A percentile compares a stretch with the other conserved stretches of the same genome.
Conservation (phyloP, 345 rosid genomes). For the Pugionium cornutum region DNA sequence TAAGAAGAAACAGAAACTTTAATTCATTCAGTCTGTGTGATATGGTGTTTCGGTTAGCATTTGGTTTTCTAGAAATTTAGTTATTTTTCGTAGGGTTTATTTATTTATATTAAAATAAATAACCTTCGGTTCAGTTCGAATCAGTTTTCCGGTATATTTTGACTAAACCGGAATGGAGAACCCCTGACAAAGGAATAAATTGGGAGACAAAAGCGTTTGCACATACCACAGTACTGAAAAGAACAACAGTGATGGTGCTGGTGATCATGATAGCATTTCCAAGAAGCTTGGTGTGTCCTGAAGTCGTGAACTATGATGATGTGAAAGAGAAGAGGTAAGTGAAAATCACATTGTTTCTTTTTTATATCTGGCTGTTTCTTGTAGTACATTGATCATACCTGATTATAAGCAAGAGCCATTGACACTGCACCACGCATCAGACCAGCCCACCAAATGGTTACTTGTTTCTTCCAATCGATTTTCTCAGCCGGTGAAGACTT, state of each 20-base stretch:
- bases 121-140: not conserved
- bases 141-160: not conserved
- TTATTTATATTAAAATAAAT: too few species aligned
- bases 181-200: not conserved
- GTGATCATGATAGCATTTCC: slow-evolving; percentile 91
- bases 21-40: too few species aligned
- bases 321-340: slow-evolving; percentile 4
- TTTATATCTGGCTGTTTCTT: not conserved
- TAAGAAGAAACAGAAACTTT: too few species aligned
- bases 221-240: slow-evolving; percentile 90
- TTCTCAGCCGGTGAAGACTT: slow-evolving; percentile 61
- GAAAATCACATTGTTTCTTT: not conserved
- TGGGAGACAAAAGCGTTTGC: not conserved
- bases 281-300: slow-evolving; percentile 59
- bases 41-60: too few species aligned
- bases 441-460: slow-evolving; percentile 98
- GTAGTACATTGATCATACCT: slow-evolving; percentile 47
- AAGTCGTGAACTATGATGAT: slow-evolving; percentile 69
- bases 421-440: slow-evolving; percentile 98
- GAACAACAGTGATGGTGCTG: slow-evolving; percentile 92
- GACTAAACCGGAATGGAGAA: not conserved
- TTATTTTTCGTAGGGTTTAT: too few species aligned
- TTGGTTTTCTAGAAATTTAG: too few species aligned
- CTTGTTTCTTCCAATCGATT: slow-evolving; percentile 69
- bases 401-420: slow-evolving; percentile 96